A percentile compares a stretch with the other conserved stretches of the same genome.
Evolutionary conservation across 306 rosid species (phyloP).

Genomic region (Citrullus amarus): DNA sequence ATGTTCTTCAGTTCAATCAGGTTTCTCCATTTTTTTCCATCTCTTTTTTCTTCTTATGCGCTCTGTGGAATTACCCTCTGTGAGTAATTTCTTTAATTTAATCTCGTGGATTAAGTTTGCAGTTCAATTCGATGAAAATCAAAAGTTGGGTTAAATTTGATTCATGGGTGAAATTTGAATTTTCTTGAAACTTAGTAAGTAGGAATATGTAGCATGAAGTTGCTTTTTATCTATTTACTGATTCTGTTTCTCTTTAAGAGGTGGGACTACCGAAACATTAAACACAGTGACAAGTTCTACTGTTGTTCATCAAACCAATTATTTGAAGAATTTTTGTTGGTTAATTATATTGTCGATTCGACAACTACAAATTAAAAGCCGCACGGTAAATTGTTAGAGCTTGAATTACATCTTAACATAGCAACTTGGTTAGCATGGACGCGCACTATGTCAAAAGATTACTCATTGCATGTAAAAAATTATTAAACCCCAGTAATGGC

Average conservation of each 20-base stretch:
- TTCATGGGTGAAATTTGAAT: neutral
- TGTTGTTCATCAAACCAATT: neutral
- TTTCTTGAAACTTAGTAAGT: neutral
- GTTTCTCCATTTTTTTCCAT: conserved; percentile 15
- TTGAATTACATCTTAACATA: neutral
- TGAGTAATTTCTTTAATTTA: neutral
- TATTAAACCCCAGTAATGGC: neutral
- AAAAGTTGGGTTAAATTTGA: neutral
- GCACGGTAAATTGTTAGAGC: neutral
- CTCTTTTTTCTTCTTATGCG: neutral
- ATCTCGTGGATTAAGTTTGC: neutral
- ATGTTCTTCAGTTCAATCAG: conserved; percentile 84
- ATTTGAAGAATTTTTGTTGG: neutral
- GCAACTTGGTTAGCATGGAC: neutral
- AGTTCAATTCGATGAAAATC: neutral
- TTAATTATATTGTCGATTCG: neutral
- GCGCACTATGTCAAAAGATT: neutral
- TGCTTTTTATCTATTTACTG: neutral
- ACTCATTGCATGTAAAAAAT: neutral
- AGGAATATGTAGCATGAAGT: neutral
- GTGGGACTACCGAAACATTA: neutral
- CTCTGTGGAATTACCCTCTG: neutral
- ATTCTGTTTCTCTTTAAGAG: neutral
- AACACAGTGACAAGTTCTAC: neutral
- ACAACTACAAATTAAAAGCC: neutral